These are phyloP conservation scores for Rhizoclosmatium sp. DNA, from an alignment of 192 early-diverging fungal genomes.

Conservation along the genomic window DNA sequence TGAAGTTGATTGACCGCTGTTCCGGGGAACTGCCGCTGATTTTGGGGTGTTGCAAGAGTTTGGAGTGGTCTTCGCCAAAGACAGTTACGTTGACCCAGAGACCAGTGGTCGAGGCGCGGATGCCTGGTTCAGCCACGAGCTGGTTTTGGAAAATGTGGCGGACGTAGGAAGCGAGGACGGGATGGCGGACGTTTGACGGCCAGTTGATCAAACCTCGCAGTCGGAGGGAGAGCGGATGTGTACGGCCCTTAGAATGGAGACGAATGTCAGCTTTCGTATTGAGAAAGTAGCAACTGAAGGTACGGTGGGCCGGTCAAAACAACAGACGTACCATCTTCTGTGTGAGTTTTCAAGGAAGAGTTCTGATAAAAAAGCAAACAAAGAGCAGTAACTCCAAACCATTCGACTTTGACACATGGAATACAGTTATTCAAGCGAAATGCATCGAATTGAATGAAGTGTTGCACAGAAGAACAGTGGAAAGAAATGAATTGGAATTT, in stretches of 20 bases:
- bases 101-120: constrained; percentile 58
- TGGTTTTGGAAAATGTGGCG: constrained; percentile 59
- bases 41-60: constrained; percentile 33
- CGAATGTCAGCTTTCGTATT: neutral
- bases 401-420: too few species aligned
- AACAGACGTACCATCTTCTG: neutral
- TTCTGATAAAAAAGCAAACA: too few species aligned
- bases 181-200: constrained; percentile 59
- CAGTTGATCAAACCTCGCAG: constrained; percentile 58
- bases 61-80: constrained; percentile 1
- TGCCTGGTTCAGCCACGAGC: constrained; percentile 51
- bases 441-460: too few species aligned
- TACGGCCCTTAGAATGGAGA: constrained; percentile 29
- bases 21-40: neutral
- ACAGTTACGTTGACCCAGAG: constrained; percentile 64
- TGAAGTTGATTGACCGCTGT: constrained; percentile 42
- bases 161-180: constrained; percentile 53
- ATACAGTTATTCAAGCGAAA: too few species aligned
- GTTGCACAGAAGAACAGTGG: too few species aligned
- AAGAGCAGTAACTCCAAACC: too few species aligned
- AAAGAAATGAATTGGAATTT: too few species aligned
- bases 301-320: neutral
- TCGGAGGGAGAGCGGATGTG: constrained; percentile 56
- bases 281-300: neutral
- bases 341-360: too few species aligned